A percentile compares a stretch with the other conserved stretches of the same genome.
These are phyloP conservation scores for Porcisia hertigi DNA, from an alignment of 208 protist genomes.

Conservation along the genomic window DNA sequence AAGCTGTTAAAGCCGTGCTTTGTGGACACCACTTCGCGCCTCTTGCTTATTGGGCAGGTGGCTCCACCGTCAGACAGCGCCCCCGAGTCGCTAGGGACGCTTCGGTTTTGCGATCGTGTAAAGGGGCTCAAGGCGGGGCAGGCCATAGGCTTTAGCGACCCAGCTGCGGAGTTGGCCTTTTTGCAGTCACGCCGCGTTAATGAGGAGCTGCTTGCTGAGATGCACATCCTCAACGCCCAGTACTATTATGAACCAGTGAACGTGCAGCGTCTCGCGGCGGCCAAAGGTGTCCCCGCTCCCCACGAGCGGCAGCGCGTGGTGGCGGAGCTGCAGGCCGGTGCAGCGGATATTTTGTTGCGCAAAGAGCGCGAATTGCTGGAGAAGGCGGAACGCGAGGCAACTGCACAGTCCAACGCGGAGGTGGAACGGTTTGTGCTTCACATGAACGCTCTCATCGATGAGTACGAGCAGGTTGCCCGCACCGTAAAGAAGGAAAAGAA, in stretches of 20 bases:
- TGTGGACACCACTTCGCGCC: constrained; percentile 52
- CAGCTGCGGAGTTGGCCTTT: constrained; percentile 64
- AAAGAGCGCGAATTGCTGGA: constrained; percentile 55
- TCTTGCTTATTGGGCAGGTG: constrained; percentile 89
- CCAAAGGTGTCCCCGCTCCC: constrained; percentile 37
- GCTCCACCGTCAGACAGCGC: constrained; percentile 61
- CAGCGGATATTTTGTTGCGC: constrained; percentile 27
- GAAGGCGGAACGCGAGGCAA: constrained; percentile 34
- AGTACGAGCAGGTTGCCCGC: constrained; percentile 69
- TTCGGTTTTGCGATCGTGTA: constrained; percentile 90
- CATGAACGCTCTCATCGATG: constrained; percentile 84
- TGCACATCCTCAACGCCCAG: constrained; percentile 65
- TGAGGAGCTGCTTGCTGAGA: constrained; percentile 77
- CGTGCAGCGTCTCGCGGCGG: constrained; percentile 33
- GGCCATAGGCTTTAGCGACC: constrained; percentile 54
- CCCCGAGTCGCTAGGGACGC: constrained; percentile 74
- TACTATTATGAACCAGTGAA: constrained; percentile 61
- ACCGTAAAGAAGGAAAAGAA: constrained; percentile 78
- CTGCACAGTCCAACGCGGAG: constrained; percentile 47
- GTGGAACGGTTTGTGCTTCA: constrained; percentile 67
- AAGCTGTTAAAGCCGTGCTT: constrained; percentile 87
- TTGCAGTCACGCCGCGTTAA: constrained; percentile 49
- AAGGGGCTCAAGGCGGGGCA: constrained; percentile 79
- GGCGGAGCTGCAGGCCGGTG: constrained; percentile 35
- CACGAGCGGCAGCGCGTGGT: constrained; percentile 35